phyloP scores from a whole-genome alignment of 148 eudicot species.

The Beta vulgaris region DNA sequence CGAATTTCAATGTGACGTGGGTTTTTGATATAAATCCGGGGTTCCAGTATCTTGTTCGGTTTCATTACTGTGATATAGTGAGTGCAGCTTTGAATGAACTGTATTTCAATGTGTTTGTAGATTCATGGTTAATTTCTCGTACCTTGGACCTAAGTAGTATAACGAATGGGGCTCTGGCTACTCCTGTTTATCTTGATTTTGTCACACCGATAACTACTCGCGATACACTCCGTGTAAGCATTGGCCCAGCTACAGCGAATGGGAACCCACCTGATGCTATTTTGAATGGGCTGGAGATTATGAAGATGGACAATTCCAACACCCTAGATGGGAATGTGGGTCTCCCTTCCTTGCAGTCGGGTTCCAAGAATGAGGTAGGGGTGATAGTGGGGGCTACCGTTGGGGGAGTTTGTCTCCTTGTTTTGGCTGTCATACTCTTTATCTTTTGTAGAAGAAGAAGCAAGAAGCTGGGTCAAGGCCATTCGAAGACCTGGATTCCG shows the following conservation, averaged over 20 bases:
- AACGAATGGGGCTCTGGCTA: constrained; percentile 24
- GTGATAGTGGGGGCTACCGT: constrained; percentile 37
- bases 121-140: constrained; percentile 31
- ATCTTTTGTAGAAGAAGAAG: constrained; percentile 33
- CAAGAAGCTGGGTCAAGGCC: constrained; percentile 27
- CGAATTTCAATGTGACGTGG: constrained; percentile 18
- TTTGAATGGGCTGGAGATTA: constrained; percentile 58
- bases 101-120: constrained; percentile 44
- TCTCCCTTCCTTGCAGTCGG: constrained; percentile 1
- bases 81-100: constrained; percentile 33
- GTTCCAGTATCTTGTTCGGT: constrained; percentile 37
- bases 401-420: constrained; percentile 30
- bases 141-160: constrained; percentile 30
- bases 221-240: constrained; percentile 33
- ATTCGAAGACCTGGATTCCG: constrained; percentile 51
- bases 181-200: constrained; percentile 41
- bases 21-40: constrained; percentile 18
- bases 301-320: constrained; percentile 47
- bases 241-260: constrained; percentile 37
- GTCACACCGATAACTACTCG: constrained; percentile 27
- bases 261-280: constrained; percentile 36
- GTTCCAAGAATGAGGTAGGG: constrained; percentile 32
- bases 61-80: constrained; percentile 55
- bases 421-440: constrained; percentile 33
- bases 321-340: constrained; percentile 30